These are phyloP conservation scores for Pichia rugopelliculosa DNA, from an alignment of 805 yeast genomes.

Conservation along the genomic window DNA sequence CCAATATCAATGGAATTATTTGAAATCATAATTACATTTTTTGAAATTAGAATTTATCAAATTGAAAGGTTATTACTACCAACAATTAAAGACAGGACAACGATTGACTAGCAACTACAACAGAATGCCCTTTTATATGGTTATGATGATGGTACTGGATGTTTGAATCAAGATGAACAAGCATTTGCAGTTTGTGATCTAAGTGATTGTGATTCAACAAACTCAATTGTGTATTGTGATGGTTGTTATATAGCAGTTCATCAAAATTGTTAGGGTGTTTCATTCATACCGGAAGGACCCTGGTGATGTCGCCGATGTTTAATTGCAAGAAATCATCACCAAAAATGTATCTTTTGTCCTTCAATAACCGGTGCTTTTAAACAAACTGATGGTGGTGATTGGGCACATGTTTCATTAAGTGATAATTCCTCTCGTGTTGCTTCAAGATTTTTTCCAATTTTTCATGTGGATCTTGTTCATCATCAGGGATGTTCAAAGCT, in stretches of 20 bases:
- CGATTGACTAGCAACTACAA: slow-evolving; percentile 27
- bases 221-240: slow-evolving; percentile 92
- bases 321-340: slow-evolving; percentile 43
- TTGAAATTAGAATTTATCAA: slow-evolving; percentile 69
- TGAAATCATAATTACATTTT: slow-evolving; percentile 60
- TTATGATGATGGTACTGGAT: slow-evolving; percentile 69
- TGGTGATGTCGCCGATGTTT: slow-evolving; percentile 89
- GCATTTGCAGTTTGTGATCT: slow-evolving; percentile 82
- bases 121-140: slow-evolving; percentile 51
- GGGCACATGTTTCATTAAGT: slow-evolving; percentile 92
- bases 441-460: too few species aligned
- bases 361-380: slow-evolving; percentile 86
- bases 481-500: too few species aligned
- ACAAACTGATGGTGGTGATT: slow-evolving; percentile 73
- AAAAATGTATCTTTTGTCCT: slow-evolving; percentile 77
- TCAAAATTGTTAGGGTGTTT: slow-evolving; percentile 95
- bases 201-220: slow-evolving; percentile 75
- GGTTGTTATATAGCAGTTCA: slow-evolving; percentile 96
- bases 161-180: slow-evolving; percentile 57
- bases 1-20: slow-evolving; percentile 55
- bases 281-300: slow-evolving; percentile 93
- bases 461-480: too few species aligned
- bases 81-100: slow-evolving; percentile 28
- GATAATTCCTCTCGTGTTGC: too few species aligned
- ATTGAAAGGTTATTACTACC: slow-evolving; percentile 58